Percentiles rank a stretch among this genome's conserved stretches.
phyloP scores from a whole-genome alignment of 164 flowering plant species.

The Cinnamomum chago region DNA sequence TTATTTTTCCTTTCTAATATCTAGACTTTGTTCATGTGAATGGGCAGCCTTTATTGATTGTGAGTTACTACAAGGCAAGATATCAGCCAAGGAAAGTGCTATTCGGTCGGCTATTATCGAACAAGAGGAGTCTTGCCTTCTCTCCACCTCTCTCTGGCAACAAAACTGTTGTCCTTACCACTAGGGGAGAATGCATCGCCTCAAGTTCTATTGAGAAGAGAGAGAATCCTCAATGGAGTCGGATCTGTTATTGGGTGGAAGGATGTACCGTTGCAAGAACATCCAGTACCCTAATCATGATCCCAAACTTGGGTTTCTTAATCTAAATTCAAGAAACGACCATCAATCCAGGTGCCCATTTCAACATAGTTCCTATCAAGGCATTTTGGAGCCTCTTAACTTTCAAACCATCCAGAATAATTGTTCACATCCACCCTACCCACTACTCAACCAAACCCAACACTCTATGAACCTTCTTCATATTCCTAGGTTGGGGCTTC shows the following conservation, averaged over 20 bases:
- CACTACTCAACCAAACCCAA: no score
- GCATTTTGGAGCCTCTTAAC: constrained; percentile 18
- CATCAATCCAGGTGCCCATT: constrained; percentile 43
- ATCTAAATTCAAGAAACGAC: constrained; percentile 15
- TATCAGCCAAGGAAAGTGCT: constrained; percentile 69
- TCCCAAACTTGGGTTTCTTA: constrained; percentile 37
- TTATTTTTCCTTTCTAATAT: no score
- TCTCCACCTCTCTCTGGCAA: constrained; percentile 27
- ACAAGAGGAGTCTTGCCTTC: constrained; percentile 48
- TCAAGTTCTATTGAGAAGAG: constrained; percentile 34
- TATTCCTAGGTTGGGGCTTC: no score
- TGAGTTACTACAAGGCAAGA: constrained; percentile 48
- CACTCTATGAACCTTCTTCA: no score
- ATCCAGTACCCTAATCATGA: constrained; percentile 40
- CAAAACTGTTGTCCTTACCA: constrained; percentile 20
- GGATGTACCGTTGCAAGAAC: constrained; percentile 38
- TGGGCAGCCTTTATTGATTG: no score
- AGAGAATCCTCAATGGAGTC: constrained; percentile 28
- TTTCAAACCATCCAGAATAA: no score
- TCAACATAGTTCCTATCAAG: constrained; percentile 15
- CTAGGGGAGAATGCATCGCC: constrained; percentile 28
- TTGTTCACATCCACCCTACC: no score
- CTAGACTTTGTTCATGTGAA: no score
- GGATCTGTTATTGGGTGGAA: constrained; percentile 23
- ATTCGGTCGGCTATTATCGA: constrained; percentile 60